Percentiles rank a stretch among this genome's conserved stretches.
Evolutionary conservation across 345 rosid genomes (phyloP).

Genomic region (Psidium friedrichsthalianum): DNA sequence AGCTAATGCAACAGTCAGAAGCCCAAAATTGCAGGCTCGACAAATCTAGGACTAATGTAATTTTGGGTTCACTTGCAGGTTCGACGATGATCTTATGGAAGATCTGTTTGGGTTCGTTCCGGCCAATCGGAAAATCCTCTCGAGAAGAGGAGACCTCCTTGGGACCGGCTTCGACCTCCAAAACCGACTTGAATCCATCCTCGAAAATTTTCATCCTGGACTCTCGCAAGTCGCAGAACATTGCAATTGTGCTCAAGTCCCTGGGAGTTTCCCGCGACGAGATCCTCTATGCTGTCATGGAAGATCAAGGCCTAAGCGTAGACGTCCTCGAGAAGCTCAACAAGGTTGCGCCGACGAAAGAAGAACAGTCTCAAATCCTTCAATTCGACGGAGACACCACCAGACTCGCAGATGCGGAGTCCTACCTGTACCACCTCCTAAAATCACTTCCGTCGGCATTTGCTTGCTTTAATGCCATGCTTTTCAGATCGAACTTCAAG

Average conservation of each 20-base stretch:
- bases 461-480: slow-evolving; percentile 47
- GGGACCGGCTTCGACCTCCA: not conserved
- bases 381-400: slow-evolving; percentile 41
- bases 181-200: slow-evolving; percentile 10
- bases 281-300: slow-evolving; percentile 38
- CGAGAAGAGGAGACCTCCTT: not conserved
- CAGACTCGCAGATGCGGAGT: slow-evolving; percentile 62
- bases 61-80: slow-evolving; percentile 19
- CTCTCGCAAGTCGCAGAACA: slow-evolving; percentile 68
- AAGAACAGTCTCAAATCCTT: slow-evolving; percentile 51
- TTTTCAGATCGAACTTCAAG: slow-evolving; percentile 51
- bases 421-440: slow-evolving; percentile 62
- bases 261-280: slow-evolving; percentile 44
- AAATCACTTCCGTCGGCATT: slow-evolving; percentile 64
- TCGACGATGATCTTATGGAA: slow-evolving; percentile 85
- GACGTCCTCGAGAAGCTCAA: slow-evolving; percentile 69
- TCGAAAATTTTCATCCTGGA: slow-evolving; percentile 51
- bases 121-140: slow-evolving; percentile 36
- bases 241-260: slow-evolving; percentile 66
- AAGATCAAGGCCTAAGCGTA: slow-evolving; percentile 42
- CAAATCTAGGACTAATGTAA: not conserved
- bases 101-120: slow-evolving; percentile 78
- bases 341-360: slow-evolving; percentile 55
- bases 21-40: not conserved
- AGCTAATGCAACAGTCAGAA: not conserved